Evolutionary conservation across 2,329 filamentous ascomycete genomes (phyloP), one percentile per base, ranked within the genome.

Genomic region (Pseudopyricularia cyperi): DNA sequence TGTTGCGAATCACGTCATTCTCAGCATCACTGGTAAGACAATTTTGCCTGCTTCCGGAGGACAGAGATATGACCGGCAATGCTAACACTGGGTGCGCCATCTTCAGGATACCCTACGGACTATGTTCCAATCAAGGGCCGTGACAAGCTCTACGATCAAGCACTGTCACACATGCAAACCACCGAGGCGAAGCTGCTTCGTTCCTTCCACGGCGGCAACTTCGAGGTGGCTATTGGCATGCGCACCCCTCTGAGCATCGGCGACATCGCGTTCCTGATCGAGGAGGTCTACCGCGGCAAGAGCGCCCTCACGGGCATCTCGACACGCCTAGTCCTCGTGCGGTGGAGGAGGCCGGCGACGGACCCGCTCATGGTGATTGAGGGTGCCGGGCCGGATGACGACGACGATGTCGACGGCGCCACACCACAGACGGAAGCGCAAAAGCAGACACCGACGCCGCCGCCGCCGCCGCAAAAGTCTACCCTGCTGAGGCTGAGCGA

Each of bases 81-180:
- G 19, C 48, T 42, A 22, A 50, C 48, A 37, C 22, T 7, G 19
- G 7, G 39, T 12, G 24, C n/a, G 22, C 19, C 15, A 19, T 7
- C 14, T 15, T 30, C 76, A 57, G 87, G 83, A 7, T 98, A 98
- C 61, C 93, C 93, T 0, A 79, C 85, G 48, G 89, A 95, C 56
- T 95, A 93, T 63, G 71, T 88, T 0, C 80, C 83, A 0, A 82
- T 80, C 51, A 96, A 96, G 66, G 82, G 81, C 9, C 76, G 91
- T 15, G 89, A 95, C 48, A 95, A 95, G 69, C 83, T 95, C 76
- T 95, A 96, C 66, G 90, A 96, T 53, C 81, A 83, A 35, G 85
- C 96, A 32, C 70, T 93, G 3, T 81, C 82, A 1, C 75, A 77
- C 19, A 68, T 97, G 2, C 89, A 95, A 63, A 82, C 82, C 28